Conservation (phyloP, 805 yeast genomes). For the Sporopachydermia lactativora region DNA sequence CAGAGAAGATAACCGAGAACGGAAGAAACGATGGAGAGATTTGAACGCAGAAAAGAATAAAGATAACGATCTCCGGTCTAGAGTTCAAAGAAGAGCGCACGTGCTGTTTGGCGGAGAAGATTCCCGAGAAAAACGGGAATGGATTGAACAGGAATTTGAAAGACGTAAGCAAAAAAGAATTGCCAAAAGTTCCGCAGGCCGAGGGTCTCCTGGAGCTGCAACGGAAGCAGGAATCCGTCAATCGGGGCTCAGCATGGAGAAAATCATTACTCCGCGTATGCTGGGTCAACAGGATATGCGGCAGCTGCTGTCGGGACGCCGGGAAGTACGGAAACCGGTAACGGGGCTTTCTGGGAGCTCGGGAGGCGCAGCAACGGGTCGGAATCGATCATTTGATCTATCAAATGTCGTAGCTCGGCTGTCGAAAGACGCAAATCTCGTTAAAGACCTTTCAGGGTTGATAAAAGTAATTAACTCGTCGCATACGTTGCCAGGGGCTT, state of each 20-base stretch:
- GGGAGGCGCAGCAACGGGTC: not conserved
- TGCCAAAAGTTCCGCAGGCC: conserved; percentile 8
- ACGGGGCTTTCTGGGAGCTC: not conserved
- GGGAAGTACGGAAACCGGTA: not conserved
- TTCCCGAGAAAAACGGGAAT: conserved; percentile 34
- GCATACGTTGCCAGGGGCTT: conserved; percentile 1
- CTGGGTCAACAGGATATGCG: not conserved
- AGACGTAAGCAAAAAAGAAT: conserved; percentile 48
- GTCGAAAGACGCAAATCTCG: not conserved
- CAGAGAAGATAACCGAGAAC: conserved; percentile 53
- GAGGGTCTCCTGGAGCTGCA: conserved; percentile 24
- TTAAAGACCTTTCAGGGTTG: not conserved
- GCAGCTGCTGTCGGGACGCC: not conserved
- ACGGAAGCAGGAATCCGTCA: not conserved
- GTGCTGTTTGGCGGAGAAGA: conserved; percentile 48
- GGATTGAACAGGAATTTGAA: conserved; percentile 67
- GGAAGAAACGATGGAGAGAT: conserved; percentile 78
- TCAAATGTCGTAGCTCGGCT: not conserved
- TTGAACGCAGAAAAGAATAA: conserved; percentile 68
- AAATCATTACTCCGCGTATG: not conserved
- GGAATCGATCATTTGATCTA: not conserved
- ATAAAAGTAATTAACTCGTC: not conserved
- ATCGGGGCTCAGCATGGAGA: not conserved
- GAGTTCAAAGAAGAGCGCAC: conserved; percentile 63
- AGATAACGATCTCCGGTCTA: conserved; percentile 72